Evolutionary conservation across 2,329 filamentous ascomycete genomes (phyloP), one percentile per base, ranked within the genome.

Genomic region (Pyrenophora seminiperda): DNA sequence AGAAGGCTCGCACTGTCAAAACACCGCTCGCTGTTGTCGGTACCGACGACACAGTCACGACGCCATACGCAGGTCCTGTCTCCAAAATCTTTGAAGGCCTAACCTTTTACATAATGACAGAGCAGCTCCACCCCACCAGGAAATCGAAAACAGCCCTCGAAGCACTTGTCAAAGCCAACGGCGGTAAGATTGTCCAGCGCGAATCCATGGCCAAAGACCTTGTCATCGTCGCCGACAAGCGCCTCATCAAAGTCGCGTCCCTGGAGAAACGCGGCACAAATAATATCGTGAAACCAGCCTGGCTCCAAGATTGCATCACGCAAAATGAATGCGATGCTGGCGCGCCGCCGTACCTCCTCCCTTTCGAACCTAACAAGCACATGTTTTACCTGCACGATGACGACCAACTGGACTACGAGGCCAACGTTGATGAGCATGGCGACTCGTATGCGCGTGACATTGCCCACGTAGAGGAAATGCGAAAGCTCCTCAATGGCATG

Each of bases 371-470:
- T 15, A 75, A 77, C 58, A 78, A 79, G 0, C 91, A 97, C 62
- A 77, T 97, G 62, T 87, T 94, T 54, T 84, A 87, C 63, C 84
- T 84, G 0, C 83, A 81, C 0, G 81, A 85, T 3, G 79, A 77
- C 1, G 78, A 85, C 46, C 73, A 75, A 32, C 76, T 76, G 5
- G 79, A 78, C 6, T 83, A 87, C 7, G 78, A 81, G 30, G 74
- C 76, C 3, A 89, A 88, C 56, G 80, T 88, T 2, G 94, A 99
- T 68, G 76, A 80, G 44, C 94, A 84, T 61, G 89, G 88, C 0
- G 94, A 99, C 69, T 92, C 91, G 65, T 97, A 90, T 72, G 82
- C 85, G 0, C 80, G 92, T 4, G 85, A 96, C 61, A 76, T 88
- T 7, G 79, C 77, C 1, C 63, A 68, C 32, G 61, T 82, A 0